Evolutionary conservation across 768 basidiomycete genomes (phyloP).

Genomic region (Suillus subluteus): DNA sequence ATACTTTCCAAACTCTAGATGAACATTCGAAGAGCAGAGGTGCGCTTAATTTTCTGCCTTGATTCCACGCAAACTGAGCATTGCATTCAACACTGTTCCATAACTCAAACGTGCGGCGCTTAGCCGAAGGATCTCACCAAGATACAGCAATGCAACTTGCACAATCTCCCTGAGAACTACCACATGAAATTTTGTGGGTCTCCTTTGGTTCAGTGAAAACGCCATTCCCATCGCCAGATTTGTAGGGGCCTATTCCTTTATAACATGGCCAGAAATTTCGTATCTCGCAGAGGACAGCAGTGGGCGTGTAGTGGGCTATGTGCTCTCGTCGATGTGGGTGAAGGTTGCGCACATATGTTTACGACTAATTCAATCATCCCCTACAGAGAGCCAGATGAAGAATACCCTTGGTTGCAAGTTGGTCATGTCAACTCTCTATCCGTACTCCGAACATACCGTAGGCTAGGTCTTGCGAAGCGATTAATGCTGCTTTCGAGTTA

Average conservation of each 20-base stretch:
- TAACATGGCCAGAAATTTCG: conserved; percentile 57
- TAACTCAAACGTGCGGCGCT: not conserved
- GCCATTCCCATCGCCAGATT: conserved; percentile 11
- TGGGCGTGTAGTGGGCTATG: conserved; percentile 58
- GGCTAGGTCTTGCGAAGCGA: conserved; percentile 30
- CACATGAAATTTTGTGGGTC: conserved; percentile 35
- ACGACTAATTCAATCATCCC: not conserved
- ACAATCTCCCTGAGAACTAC: conserved; percentile 58
- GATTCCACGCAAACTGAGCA: not conserved
- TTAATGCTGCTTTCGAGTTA: conserved; percentile 31
- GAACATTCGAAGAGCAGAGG: conserved; percentile 36
- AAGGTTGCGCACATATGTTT: not conserved
- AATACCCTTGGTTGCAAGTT: conserved; percentile 14
- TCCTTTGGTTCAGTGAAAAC: not conserved
- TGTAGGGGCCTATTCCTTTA: conserved; percentile 48
- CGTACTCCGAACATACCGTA: conserved; percentile 32
- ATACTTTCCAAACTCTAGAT: conserved; percentile 15
- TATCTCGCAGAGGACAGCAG: conserved; percentile 54
- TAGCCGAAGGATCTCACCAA: conserved; percentile 51
- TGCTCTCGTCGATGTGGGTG: conserved; percentile 57
- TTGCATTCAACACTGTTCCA: not conserved
- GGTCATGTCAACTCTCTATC: conserved; percentile 35
- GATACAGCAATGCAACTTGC: conserved; percentile 54
- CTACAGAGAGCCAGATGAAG: conserved; percentile 29
- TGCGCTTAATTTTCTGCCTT: conserved; percentile 15